Conservation (phyloP, 1,139 yeast genomes). For the Zygosaccharomyces pseudobailii region DNA sequence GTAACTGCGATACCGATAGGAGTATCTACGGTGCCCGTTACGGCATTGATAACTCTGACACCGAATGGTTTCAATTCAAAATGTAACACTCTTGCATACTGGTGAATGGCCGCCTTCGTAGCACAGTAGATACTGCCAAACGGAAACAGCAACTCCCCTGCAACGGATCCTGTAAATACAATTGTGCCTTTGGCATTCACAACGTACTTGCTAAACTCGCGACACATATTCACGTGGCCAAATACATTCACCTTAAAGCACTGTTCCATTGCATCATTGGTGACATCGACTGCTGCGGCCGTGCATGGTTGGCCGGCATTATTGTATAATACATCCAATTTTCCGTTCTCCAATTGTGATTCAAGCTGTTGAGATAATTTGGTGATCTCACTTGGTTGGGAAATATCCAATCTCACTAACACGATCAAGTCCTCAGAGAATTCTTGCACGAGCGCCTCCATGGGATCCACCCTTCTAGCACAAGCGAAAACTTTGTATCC, state of each 20-base stretch:
- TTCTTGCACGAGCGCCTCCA: constrained; percentile 44
- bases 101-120: constrained; percentile 71
- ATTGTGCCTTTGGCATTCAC: constrained; percentile 66
- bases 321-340: constrained; percentile 57
- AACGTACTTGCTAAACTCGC: constrained; percentile 53
- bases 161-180: constrained; percentile 69
- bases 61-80: constrained; percentile 68
- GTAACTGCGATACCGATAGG: constrained; percentile 53
- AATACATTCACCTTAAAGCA: constrained; percentile 65
- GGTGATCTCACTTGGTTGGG: constrained; percentile 46
- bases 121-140: constrained; percentile 66
- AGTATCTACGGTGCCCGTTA: constrained; percentile 65
- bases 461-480: constrained; percentile 61
- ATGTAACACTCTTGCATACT: constrained; percentile 56
- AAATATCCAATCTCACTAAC: constrained; percentile 47
- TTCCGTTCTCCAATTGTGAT: constrained; percentile 39
- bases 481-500: constrained; percentile 68
- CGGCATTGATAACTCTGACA: constrained; percentile 65
- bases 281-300: constrained; percentile 62
- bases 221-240: constrained; percentile 59
- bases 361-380: constrained; percentile 41
- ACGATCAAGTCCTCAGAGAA: constrained; percentile 21
- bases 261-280: constrained; percentile 49
- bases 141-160: constrained; percentile 68
- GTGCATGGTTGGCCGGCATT: constrained; percentile 69